Base-by-base conservation (phyloP, 257 asterid genomes). In the Rehmannia glutinosa region DNA sequence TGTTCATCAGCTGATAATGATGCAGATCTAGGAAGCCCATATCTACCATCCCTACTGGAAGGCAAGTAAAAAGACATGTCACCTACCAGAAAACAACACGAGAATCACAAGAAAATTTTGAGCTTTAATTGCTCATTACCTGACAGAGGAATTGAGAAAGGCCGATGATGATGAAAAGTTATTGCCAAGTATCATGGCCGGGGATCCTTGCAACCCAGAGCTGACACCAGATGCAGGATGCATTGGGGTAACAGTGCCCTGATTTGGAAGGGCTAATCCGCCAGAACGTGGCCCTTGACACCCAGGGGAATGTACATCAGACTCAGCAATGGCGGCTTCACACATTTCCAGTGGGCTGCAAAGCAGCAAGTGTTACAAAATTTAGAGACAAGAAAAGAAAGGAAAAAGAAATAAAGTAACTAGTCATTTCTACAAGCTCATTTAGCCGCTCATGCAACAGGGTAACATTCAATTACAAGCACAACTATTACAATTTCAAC, bases 271-370 rank as follows among this genome's bases (percentile, higher is more conserved):
- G 62, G 86, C 61, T 71, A 82, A 61, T 61, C 87, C 93, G 63
- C 83, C 75, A 72, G 84, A 43, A 57, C 81, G 91, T 61, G 85
- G 79, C 74, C 89, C 87, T 80, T 89, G 99, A 79, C 79, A 80
- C 42, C 98, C 96, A 70, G 76, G 54, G 47, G 96, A 58, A 54
- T 62, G 75, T n/a, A 80, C 62, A 46, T 95, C 99, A 21, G 85
- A 73, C 75, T 82, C 83, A 70, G 86, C 52, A 62, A 74, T 19
- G 43, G 69, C 70, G 50, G 89, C 78, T 71, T 89, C 97, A 72
- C 90, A 86, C 64, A 95, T 81, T 73, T 91, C 95, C 83, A 89
- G 77, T 75, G 99, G 99, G 52, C 99, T 95, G 77, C 80, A 84
- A 41, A 75, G 54, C 32, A 71, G 67, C 75, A 79, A 71, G 50